These are phyloP conservation scores for Pseudozyma sp. DNA, from an alignment of 1,284 basidiomycete species.

Conservation along the genomic window DNA sequence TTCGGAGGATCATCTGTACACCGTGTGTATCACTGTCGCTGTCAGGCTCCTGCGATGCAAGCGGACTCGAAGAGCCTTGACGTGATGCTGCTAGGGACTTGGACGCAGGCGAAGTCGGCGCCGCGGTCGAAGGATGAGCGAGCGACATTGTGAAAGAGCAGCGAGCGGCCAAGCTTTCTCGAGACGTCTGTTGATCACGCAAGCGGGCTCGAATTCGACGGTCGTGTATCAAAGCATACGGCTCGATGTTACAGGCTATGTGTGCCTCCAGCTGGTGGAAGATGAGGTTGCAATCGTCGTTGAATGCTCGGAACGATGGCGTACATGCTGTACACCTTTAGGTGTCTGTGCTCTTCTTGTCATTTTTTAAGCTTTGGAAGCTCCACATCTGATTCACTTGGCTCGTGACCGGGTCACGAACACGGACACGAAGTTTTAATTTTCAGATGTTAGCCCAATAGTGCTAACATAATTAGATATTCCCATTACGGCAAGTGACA, in stretches of 20 bases:
- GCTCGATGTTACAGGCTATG: neutral
- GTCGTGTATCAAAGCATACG: too few relatives aligned
- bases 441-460: neutral
- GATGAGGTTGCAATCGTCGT: neutral
- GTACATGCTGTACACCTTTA: neutral
- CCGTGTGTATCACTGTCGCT: conserved; percentile 22
- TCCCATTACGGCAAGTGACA: neutral
- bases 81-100: conserved; percentile 16
- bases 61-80: conserved; percentile 26
- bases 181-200: neutral
- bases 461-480: neutral
- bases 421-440: neutral
- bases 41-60: conserved; percentile 22
- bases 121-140: conserved; percentile 6
- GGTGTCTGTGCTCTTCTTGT: conserved; percentile 12
- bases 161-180: neutral
- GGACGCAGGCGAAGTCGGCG: conserved; percentile 19
- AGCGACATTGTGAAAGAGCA: conserved; percentile 17
- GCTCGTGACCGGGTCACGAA: neutral
- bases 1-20: conserved; percentile 56
- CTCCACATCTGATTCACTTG: conserved; percentile 8
- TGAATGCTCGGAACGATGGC: neutral
- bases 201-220: too few relatives aligned
- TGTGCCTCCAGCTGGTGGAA: neutral
- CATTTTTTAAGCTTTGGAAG: conserved; percentile 1